phyloP scores from a whole-genome alignment of 768 basidiomycete species.

The Suillus discolor region DNA sequence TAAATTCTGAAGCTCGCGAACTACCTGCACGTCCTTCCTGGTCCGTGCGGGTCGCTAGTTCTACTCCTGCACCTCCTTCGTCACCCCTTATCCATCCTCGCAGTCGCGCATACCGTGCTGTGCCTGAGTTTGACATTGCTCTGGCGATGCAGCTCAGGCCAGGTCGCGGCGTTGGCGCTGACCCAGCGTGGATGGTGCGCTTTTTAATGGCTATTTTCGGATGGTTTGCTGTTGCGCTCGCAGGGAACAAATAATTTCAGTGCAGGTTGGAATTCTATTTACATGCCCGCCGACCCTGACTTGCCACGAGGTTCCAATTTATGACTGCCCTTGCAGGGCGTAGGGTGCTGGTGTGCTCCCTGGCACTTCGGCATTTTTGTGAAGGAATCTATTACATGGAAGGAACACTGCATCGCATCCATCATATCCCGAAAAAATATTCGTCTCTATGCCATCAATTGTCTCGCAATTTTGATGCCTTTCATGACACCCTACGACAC shows the following conservation, averaged over 20 bases:
- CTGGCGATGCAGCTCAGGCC: conserved; percentile 80
- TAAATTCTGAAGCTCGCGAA: conserved; percentile 22
- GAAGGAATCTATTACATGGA: background rate
- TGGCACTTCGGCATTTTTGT: conserved; percentile 23
- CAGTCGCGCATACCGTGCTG: conserved; percentile 38
- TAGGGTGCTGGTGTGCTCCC: conserved; percentile 4
- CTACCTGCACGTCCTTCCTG: conserved; percentile 27
- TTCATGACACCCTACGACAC: background rate
- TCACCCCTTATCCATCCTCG: conserved; percentile 22
- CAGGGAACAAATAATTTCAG: conserved; percentile 33
- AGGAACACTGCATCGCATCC: background rate
- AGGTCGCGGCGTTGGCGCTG: conserved; percentile 68
- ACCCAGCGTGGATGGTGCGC: conserved; percentile 78
- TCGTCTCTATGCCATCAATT: background rate
- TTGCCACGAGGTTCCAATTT: background rate
- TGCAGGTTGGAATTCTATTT: background rate
- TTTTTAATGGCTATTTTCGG: conserved; percentile 82
- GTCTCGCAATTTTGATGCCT: background rate
- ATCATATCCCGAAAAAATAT: background rate
- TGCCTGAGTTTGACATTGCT: conserved; percentile 60
- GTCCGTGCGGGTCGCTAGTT: conserved; percentile 29
- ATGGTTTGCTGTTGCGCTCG: conserved; percentile 67
- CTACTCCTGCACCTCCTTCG: conserved; percentile 18
- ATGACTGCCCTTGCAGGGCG: conserved; percentile 1
- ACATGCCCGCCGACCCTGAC: conserved; percentile 3